Base-by-base conservation (phyloP, 306 rosid genomes). In the Clitoria ternatea region DNA sequence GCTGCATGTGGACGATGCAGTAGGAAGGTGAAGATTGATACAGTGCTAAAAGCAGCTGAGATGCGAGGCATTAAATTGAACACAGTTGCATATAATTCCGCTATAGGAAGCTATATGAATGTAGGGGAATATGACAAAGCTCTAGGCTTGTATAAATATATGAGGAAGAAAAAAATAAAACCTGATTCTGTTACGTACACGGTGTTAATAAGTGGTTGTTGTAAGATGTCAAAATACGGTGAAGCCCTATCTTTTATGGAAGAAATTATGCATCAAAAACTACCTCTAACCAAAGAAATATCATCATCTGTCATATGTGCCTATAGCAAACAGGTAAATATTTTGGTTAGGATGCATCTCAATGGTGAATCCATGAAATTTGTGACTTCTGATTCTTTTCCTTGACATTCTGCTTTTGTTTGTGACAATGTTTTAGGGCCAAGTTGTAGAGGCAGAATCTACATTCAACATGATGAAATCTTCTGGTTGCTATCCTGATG, bases 81-180 rank as follows among this genome's bases (percentile, higher is more conserved):
- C 79, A 88, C 92, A 26, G 72, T 85, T 73, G 92, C 98, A 7
- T 90, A 82, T 79, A 93, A 93, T 75, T 88, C 98, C 72, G 96
- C 98, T 61, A 93, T 93, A 61, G 98, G 97, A 27, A 90, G 96
- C 86, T 93, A 83, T 82, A 82, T 90, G 91, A 88, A 79, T 83
- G 77, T 81, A 19, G 96, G 89, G 59, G 90, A 93, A 78, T 82
- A 82, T 69, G 90, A 88, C 48, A 90, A 87, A 85, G 98, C 97
- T 48, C 23, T 84, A 48, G 77, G 61, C 65, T 81, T 93, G 78
- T 87, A 90, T 83, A 79, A 77, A 76, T 77, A 83, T 42, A 90
- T 93, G 96, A 84, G 83, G 83, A 82, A 78, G 77, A 84, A 84
- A 75, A 90, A 80, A 69, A 66, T 89, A 55, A 87, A 75, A 83